Percentiles rank a stretch among this genome's conserved stretches.
phyloP scores from a whole-genome alignment of 192 early-diverging fungal genomes.

The Dispira simplex region DNA sequence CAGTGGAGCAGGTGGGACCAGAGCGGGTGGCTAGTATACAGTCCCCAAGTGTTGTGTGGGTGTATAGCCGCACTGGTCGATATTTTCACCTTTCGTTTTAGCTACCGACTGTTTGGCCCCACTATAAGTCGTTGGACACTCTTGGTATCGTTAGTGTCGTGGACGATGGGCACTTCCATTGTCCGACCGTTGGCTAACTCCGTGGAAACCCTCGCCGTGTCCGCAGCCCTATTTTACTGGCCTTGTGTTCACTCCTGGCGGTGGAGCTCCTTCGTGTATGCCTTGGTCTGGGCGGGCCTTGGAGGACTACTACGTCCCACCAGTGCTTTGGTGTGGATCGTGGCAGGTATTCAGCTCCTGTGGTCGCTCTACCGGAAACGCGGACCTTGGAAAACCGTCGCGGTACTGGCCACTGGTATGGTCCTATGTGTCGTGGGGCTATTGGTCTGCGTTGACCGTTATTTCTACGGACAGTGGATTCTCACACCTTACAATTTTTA shows the following conservation, averaged over 20 bases:
- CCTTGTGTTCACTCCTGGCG: constrained; percentile 31
- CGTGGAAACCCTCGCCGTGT: constrained; percentile 59
- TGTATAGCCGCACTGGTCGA: constrained; percentile 6
- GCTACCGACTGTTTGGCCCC: constrained; percentile 39
- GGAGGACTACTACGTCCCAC: constrained; percentile 83
- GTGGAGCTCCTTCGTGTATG: background rate
- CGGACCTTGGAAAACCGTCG: constrained; percentile 1
- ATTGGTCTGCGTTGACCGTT: constrained; percentile 42
- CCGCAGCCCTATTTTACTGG: constrained; percentile 72
- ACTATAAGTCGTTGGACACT: constrained; percentile 41
- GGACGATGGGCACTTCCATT: constrained; percentile 41
- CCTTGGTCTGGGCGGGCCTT: constrained; percentile 56
- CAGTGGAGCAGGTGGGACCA: constrained; percentile 44
- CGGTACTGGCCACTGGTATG: constrained; percentile 13
- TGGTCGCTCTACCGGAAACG: background rate
- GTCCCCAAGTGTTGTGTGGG: background rate
- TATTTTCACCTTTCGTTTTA: constrained; percentile 51
- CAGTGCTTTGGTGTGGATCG: constrained; percentile 72
- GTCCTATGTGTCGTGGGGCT: constrained; percentile 26
- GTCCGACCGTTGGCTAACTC: constrained; percentile 52
- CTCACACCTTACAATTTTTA: constrained; percentile 69
- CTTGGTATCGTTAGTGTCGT: constrained; percentile 30
- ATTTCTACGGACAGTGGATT: constrained; percentile 54
- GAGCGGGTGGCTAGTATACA: constrained; percentile 7
- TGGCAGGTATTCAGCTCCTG: constrained; percentile 46